Evolutionary conservation across 768 basidiomycete genomes (phyloP), one percentile per base, ranked within the genome.

Genomic region (Lactifluus pinguis): DNA sequence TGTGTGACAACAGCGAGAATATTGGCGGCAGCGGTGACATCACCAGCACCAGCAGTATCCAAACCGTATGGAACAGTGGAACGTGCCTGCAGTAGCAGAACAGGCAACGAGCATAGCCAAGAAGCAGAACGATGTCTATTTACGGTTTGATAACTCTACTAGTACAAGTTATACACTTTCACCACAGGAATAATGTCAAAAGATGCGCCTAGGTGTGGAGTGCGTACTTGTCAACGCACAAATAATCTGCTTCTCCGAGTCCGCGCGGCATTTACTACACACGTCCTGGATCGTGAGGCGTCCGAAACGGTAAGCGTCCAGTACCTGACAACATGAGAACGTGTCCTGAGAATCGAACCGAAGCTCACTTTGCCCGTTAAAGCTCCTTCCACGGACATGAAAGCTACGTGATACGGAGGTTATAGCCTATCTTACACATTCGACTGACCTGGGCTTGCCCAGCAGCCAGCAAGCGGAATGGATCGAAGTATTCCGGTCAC

Each of bases 221-320:
- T 14, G n/a, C n/a, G 8, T 8, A 32, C 32, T 32, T 32, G 13
- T 19, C 36, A 17, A 68, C 80, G 32, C 66, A 87, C 87, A 85
- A 60, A 87, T 77, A n/a, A 90, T 78, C 29, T 85, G 82, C 65
- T 89, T 90, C 70, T 89, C 88, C 32, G 76, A n/a, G n/a, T n/a
- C n/a, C n/a, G n/a, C 75, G 42, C 83, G 75, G n/a, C 85, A 86
- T 73, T 82, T 88, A 69, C 81, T 77, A 6, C 84, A 84, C 29
- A 89, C 83, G 66, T 87, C 86, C 65, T 85, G 85, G 6, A 89
- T 73, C 56, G 80, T 79, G 75, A 89, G 79, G 25, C 77, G 74
- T 21, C 80, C 79, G 58, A 89, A 82, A 57, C 80, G 68, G 67
- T 86, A 85, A 49, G 73, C 74, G 51, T 80, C 83, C 30, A 85